These are phyloP conservation scores for Hypomontagnella submonticulosa DNA, from an alignment of 495 filamentous ascomycete genomes.

Conservation along the genomic window DNA sequence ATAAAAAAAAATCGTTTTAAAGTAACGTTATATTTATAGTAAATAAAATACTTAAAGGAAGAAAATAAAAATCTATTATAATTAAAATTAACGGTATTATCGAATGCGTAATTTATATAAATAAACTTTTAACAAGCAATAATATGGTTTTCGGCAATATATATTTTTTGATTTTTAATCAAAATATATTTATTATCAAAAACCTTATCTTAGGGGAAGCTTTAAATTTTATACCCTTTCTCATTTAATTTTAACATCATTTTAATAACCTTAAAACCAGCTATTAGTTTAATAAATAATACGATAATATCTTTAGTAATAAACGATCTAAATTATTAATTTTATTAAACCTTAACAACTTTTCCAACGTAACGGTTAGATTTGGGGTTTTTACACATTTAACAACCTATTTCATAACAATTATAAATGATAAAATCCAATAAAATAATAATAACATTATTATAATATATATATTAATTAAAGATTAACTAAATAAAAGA, in stretches of 20 bases:
- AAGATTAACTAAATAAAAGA: neutral
- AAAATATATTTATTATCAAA: neutral
- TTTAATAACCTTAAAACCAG: neutral
- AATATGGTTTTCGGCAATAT: neutral
- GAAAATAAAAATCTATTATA: neutral
- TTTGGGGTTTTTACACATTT: neutral
- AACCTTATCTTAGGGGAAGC: neutral
- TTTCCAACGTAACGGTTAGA: neutral
- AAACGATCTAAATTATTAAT: neutral
- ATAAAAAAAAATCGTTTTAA: neutral
- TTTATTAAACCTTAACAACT: neutral
- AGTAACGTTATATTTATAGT: neutral
- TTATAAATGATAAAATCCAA: neutral
- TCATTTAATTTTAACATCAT: neutral
- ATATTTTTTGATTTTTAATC: neutral
- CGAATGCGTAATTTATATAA: neutral
- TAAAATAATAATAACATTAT: neutral
- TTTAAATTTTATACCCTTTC: neutral
- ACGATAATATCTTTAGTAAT: neutral
- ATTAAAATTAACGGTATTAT: neutral
- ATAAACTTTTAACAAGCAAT: neutral
- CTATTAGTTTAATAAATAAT: constrained; percentile 1
- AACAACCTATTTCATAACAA: neutral
- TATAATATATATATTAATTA: neutral
- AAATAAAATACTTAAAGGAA: neutral